A percentile compares a stretch with the other conserved stretches of the same genome.
phyloP scores from a whole-genome alignment of 2,329 filamentous ascomycete genomes.

The Aspergillus proliferans region DNA sequence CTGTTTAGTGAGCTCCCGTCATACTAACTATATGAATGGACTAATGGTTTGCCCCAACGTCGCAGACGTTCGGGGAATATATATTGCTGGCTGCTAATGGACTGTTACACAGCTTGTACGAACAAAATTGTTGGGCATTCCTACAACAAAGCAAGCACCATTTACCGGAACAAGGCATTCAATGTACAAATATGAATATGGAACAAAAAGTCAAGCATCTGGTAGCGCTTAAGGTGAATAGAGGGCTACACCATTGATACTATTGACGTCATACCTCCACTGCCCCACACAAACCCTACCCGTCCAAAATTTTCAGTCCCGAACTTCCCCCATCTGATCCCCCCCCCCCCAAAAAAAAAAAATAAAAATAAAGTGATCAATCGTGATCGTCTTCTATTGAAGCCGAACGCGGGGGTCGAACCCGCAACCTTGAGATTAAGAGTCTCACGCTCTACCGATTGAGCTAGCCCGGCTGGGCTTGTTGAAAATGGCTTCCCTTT shows the following conservation, averaged over 20 bases:
- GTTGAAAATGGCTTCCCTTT: not conserved
- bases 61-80: too few species aligned
- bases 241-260: too few species aligned
- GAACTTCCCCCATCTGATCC: not conserved
- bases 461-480: conserved; percentile 39
- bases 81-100: too few species aligned
- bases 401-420: conserved; percentile 37
- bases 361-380: not conserved
- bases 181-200: too few species aligned
- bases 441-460: conserved; percentile 45
- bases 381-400: not conserved
- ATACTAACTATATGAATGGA: too few species aligned
- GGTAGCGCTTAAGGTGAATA: too few species aligned
- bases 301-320: not conserved
- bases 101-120: too few species aligned
- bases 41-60: too few species aligned
- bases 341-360: not conserved
- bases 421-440: conserved; percentile 37
- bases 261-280: not conserved
- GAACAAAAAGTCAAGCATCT: not conserved
- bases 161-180: too few species aligned
- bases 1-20: too few species aligned
- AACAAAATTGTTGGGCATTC: too few species aligned
- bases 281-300: not conserved
- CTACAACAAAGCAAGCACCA: too few species aligned